Evolutionary conservation across 495 filamentous ascomycete species (phyloP).

Genomic region (Poronia punctata): DNA sequence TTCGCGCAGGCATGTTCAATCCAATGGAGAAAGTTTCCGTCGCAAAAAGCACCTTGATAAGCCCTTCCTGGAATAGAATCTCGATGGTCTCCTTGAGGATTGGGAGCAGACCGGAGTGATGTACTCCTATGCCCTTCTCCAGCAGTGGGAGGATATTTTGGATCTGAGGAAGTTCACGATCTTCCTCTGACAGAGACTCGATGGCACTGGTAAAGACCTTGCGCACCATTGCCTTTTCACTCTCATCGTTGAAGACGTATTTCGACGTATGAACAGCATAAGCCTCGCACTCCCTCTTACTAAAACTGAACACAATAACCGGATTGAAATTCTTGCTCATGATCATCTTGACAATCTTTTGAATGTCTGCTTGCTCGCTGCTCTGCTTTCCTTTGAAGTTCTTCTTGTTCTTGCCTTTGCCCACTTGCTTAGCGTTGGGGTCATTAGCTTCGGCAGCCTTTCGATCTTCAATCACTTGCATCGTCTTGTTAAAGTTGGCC

Average conservation of each 20-base stretch:
- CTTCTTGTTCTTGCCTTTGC: conserved; percentile 84
- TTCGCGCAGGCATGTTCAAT: conserved; percentile 98
- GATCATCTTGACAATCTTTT: conserved; percentile 97
- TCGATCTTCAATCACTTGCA: conserved; percentile 80
- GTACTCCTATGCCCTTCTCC: conserved; percentile 87
- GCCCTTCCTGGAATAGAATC: conserved; percentile 94
- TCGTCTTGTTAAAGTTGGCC: conserved; percentile 93
- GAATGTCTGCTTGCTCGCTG: conserved; percentile 70
- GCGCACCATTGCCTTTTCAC: conserved; percentile 87
- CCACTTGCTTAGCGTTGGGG: conserved; percentile 67
- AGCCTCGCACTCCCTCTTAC: conserved; percentile 89
- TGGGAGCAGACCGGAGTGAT: conserved; percentile 91
- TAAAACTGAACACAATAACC: conserved; percentile 98
- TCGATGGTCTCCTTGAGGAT: conserved; percentile 98
- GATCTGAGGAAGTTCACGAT: conserved; percentile 81
- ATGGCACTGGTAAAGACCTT: conserved; percentile 92
- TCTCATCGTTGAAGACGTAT: conserved; percentile 94
- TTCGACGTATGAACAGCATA: conserved; percentile 76
- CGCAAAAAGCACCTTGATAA: conserved; percentile 96
- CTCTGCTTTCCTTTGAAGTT: conserved; percentile 77
- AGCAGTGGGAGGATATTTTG: conserved; percentile 83
- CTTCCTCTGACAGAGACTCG: conserved; percentile 82
- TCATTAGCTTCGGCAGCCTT: conserved; percentile 80
- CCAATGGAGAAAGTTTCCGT: conserved; percentile 99
- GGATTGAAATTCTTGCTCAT: conserved; percentile 94